Evolutionary conservation across 2,329 filamentous ascomycete species (phyloP), one percentile per base, ranked within the genome.

Genomic region (Sclerotinia spermophila): DNA sequence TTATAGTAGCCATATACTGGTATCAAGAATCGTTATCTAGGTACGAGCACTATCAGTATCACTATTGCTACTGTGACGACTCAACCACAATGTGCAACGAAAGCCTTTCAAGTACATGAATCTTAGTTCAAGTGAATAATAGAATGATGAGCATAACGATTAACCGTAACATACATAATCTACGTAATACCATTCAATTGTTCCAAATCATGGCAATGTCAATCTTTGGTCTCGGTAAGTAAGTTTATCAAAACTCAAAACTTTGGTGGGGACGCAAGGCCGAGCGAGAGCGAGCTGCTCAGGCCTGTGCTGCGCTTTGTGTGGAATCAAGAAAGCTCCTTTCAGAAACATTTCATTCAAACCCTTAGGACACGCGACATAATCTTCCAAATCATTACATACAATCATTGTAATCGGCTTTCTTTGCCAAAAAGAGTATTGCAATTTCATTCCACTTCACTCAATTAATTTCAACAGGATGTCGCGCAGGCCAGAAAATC

Each of bases 401-500:
- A 51, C 45, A 53, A 11, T 53, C 53, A 33, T 45, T 55, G 33
- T 67, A 60, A 60, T 35, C 17, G 42, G n/a, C 13, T n/a, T 40
- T 38, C 59, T 59, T 17, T 30, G 11, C 30, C 19, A 44, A 44
- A 67, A 42, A 21, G n/a, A 19, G 8, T 48, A 24, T 53, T 51
- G 40, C 30, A 21, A 17, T 53, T 51, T 40, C n/a, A 53, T 17
- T 55, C 7, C 30, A 30, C 33, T 51, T 42, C n/a, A 59, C 48
- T 48, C 38, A 27, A 53, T 66, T n/a, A 40, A 53, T 21, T 35
- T 66, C n/a, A 11, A n/a, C n/a, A 53, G 62, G n/a, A 96, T 96
- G 92, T 96, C 93, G 78, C 87, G 93, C 84, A 89, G 92, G 80
- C 84, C 88, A 72, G 87, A 89, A 72, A 92, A 93, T 82, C 89